These are phyloP conservation scores for Tausonia pullulans DNA, from an alignment of 1,284 basidiomycete genomes.

Conservation along the genomic window DNA sequence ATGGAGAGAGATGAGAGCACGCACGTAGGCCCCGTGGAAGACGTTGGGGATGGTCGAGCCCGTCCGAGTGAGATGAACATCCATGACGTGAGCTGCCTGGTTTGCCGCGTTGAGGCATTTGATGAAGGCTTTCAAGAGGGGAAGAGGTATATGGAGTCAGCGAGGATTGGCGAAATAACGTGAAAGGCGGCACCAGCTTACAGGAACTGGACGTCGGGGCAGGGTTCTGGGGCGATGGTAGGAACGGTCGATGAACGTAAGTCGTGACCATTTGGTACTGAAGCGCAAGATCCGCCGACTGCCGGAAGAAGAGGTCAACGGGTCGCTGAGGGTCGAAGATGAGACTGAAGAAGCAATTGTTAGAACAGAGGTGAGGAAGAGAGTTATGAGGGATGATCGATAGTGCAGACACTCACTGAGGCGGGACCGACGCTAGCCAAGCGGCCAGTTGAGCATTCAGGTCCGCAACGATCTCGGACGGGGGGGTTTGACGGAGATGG, in stretches of 20 bases:
- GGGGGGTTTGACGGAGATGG: background rate
- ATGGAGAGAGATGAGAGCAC: background rate
- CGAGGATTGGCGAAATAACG: no score
- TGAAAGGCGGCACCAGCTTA: no score
- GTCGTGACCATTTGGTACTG: conserved; percentile 10
- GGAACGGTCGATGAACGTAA: conserved; percentile 13
- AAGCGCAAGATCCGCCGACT: conserved; percentile 2
- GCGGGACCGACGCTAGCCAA: conserved; percentile 8
- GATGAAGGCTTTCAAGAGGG: background rate
- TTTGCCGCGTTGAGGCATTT: conserved; percentile 10
- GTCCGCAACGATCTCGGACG: conserved; percentile 2
- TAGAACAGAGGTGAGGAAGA: no score
- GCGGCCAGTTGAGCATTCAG: background rate
- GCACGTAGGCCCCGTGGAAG: conserved; percentile 13
- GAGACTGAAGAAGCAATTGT: background rate
- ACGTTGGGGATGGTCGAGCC: conserved; percentile 1
- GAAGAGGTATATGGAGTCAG: background rate
- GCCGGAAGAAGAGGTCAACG: conserved; percentile 8
- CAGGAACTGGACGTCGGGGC: no score
- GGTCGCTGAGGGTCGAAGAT: conserved; percentile 11
- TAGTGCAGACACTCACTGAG: background rate
- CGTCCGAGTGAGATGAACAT: conserved; percentile 5
- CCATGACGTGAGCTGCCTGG: conserved; percentile 5
- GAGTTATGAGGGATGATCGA: background rate
- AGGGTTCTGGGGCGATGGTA: conserved; percentile 13